Conservation (phyloP, 1,139 yeast species). For the Taiozyma sp. region DNA sequence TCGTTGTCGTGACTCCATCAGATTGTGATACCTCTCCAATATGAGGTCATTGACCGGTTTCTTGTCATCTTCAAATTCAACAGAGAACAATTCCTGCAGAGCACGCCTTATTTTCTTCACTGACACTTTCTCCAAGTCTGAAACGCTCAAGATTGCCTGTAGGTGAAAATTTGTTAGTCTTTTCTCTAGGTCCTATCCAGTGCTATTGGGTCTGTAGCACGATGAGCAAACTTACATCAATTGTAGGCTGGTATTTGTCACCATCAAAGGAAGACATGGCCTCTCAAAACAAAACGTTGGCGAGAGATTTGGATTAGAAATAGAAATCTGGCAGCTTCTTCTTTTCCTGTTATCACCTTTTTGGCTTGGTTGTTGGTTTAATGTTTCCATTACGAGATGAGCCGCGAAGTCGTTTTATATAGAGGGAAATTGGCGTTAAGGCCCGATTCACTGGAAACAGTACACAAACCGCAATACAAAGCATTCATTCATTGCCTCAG, state of each 20-base stretch:
- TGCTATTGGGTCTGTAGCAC: background rate
- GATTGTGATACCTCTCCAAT: constrained; percentile 50
- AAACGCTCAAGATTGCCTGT: constrained; percentile 69
- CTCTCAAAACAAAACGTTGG: background rate
- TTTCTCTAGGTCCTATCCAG: too few species aligned
- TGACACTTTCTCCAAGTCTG: constrained; percentile 66
- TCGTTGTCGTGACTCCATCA: constrained; percentile 35
- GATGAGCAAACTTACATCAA: constrained; percentile 49
- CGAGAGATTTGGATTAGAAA: background rate
- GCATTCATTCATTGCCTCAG: background rate
- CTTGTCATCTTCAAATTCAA: constrained; percentile 49
- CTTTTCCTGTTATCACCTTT: background rate
- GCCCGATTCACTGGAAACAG: background rate
- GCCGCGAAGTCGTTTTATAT: background rate
- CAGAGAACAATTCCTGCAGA: constrained; percentile 59
- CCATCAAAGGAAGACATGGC: constrained; percentile 11
- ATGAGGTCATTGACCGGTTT: constrained; percentile 58
- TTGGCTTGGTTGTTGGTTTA: background rate
- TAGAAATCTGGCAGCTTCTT: background rate
- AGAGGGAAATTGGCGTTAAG: too few species aligned
- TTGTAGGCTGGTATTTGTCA: constrained; percentile 52
- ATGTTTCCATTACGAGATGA: background rate
- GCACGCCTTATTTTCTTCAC: constrained; percentile 71
- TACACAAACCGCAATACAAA: background rate
- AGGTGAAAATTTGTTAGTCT: background rate